Base-by-base conservation (phyloP, 1,284 basidiomycete species). In the Marasmius tenuissimus region DNA sequence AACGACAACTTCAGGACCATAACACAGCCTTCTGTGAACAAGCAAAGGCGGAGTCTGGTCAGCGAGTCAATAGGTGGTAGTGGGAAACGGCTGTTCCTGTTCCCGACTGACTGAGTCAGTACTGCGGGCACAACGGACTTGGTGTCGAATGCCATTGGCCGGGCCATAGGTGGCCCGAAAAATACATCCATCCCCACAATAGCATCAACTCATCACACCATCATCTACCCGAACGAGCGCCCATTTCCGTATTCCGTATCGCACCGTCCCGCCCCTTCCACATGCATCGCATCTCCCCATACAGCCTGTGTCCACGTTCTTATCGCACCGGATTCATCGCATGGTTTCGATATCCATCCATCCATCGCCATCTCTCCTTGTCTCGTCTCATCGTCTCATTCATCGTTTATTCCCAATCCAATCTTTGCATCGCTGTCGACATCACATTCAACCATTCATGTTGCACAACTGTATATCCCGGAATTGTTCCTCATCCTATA, bases 1-100 rank as follows among this genome's bases (percentile, higher is more conserved):
- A 89, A 89, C 67, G 88, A 89, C 65, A 85, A 87, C 65, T 73
- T 86, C 58, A 80, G 80, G 69, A 88, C 86, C 0, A 57, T 50
- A 35, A 50, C 45, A 27, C 49, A 51, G 7, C 22, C 45, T 3
- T 53, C 52, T 9, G 42, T n/a, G 39, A 48, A 38, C 47, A 37
- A 59, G 33, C 35, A 49, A 33, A 33, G 47, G 33, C 37, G 47
- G 54, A 54, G 52, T 47, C 20, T 38, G 37, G 48, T 18, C 48
- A 57, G 27, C 45, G 45, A 47, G 16, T n/a, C 45, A 53, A 45
- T 22, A 39, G 52, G 20, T 51, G 54, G 39, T 49, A 60, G 39
- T 18, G 61, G 61, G 10, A 60, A 63, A 52, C 55, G 55, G 45
- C 40, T 63, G 22, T 63, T 63, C 39, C 35, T 63, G 34, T 63